Evolutionary conservation across 371 early-diverging fungal genomes (phyloP), one percentile per base, ranked within the genome.

Genomic region (Apophysomyces ossiformis): DNA sequence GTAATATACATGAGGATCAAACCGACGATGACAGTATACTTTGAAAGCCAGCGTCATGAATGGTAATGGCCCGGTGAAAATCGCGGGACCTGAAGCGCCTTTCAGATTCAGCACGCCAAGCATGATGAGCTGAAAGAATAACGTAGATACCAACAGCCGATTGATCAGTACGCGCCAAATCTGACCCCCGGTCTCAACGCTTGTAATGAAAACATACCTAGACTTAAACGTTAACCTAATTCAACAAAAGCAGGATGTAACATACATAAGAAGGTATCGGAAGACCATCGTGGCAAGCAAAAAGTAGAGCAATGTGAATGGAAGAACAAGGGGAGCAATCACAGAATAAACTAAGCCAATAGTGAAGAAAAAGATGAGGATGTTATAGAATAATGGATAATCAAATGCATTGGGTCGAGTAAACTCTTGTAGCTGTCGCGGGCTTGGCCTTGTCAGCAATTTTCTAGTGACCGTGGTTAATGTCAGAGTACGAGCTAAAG

Each of bases 121-220:
- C 79, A 92, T 80, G 63, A 89, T 80, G 9, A 90, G 54, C 69
- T 95, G 95, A 76, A 89, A 93, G 57, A 89, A 70, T 9, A 86
- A 68, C 36, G 88, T 68, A 12, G 90, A 86, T 12, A 85, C 75
- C 0, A 90, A 45, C 32, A 93, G 67, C n/a, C 93, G 87, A 69
- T 92, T 89, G 74, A 92, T 87, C 58, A 92, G 78, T 21, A 88
- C 84, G 35, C 89, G 88, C 87, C 90, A 93, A 77, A 93, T 92
- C 18, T 83, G 83, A 15, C 94, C 94, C 8, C 87, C 90, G 3
- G 90, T 91, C 61, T 94, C 92, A 26, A 85, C 71, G 57, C 73
- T 73, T 16, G 91, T 91, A 7, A 85, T 75, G 73, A 79, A 84
- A 35, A 91, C 90, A 70, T 89, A 90, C 73, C 65, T 68, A 61